Base-by-base conservation (phyloP, 2,329 filamentous ascomycete genomes). In the Neofusicoccum sp. region DNA sequence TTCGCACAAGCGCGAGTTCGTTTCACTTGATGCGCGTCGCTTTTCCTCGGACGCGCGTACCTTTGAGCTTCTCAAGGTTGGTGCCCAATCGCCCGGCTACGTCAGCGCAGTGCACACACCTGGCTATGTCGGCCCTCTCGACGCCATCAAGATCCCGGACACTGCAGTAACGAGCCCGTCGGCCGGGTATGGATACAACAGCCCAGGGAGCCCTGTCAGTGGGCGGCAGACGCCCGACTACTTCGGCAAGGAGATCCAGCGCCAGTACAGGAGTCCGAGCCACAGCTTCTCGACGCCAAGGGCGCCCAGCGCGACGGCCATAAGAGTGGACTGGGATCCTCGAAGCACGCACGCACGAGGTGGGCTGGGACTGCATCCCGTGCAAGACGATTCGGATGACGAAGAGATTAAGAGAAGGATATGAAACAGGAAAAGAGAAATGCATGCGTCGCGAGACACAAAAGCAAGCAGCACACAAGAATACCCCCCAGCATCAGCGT, bases 11-110 rank as follows among this genome's bases (percentile, higher is more conserved):
- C 86, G 87, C 70, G 94, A 98, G 75, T 98, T 97, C 70, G 90
- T 97, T 67, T 96, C 92, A 43, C 88, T 90, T 49, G 94, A 97
- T 73, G 92, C 93, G n/a, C 74, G 69, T 74, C 70, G 64, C 58
- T 73, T 71, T 63, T 74, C 68, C 47, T 69, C 69, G 56, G 71
- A 75, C 39, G 56, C 69, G 8, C 71, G 70, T 33, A 69, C 72
- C 41, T 78, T 71, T 66, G 76, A 78, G 63, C 59, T 78, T 45
- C 69, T 69, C 28, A 76, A 76, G 52, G 70, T 77, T 47, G 37
- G 45, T 29, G 50, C n/a, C 14, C 63, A 58, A 44, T 50, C 50
- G 54, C 58, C 36, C 39, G 48, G 37, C 14, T 61, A 61, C n/a
- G 59, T 61, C 5, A 22, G 29, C 4, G 14, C 44, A 2, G 58